phyloP scores from a whole-genome alignment of 2,329 filamentous ascomycete genomes.

The Macrophomina phaseolina region DNA sequence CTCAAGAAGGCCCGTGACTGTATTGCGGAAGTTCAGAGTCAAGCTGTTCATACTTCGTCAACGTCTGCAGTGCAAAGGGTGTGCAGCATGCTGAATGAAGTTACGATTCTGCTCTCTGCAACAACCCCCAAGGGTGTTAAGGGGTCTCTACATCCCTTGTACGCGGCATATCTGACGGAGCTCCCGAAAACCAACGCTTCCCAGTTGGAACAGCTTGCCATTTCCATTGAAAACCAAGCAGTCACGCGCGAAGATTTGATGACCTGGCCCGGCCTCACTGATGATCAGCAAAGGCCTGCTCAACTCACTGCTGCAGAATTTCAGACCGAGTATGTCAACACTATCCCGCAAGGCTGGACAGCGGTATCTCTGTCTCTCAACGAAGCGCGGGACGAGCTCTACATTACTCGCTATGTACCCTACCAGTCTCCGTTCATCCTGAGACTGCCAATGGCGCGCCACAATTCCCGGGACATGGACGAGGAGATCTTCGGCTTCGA shows the following conservation, averaged over 20 bases:
- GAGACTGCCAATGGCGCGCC: conserved; percentile 81
- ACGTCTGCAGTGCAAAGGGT: conserved; percentile 61
- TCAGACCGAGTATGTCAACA: conserved; percentile 81
- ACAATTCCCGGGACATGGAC: conserved; percentile 79
- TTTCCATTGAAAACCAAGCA: conserved; percentile 55
- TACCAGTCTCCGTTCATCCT: conserved; percentile 82
- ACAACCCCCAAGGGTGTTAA: conserved; percentile 38
- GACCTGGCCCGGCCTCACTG: conserved; percentile 47
- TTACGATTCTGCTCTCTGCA: conserved; percentile 48
- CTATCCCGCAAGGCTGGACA: conserved; percentile 82
- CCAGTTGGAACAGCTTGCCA: conserved; percentile 66
- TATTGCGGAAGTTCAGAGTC: conserved; percentile 67
- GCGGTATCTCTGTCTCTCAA: conserved; percentile 85
- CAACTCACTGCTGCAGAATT: conserved; percentile 60
- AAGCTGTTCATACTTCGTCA: conserved; percentile 60
- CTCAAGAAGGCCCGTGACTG: conserved; percentile 70
- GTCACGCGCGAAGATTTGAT: conserved; percentile 43
- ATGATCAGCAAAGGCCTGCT: conserved; percentile 37
- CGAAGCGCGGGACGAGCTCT: conserved; percentile 81
- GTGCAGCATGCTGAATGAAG: conserved; percentile 42
- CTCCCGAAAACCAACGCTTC: conserved; percentile 72
- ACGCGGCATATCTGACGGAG: conserved; percentile 57
- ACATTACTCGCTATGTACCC: conserved; percentile 82
- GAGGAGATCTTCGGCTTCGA: conserved; percentile 83
- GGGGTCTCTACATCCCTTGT: conserved; percentile 45